Evolutionary conservation across 805 yeast genomes (phyloP), one percentile per base, ranked within the genome.

Genomic region (Hanseniaspora mollemarum): DNA sequence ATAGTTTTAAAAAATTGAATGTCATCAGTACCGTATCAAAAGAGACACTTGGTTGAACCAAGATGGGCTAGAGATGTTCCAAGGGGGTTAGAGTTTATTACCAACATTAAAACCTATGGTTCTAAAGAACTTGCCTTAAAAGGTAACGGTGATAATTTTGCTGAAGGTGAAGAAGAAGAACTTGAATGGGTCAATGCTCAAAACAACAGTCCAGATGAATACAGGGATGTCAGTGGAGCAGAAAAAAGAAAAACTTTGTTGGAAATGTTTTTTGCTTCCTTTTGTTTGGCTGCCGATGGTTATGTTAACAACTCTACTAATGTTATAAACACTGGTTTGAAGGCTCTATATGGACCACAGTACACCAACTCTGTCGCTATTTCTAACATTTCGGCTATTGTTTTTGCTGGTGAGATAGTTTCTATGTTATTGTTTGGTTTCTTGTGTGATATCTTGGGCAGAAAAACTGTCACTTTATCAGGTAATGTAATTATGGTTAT

Each of bases 361-460:
- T 81, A 82, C 60, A 63, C 77, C 4, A 57, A 72, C 6, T 83
- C 94, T 0, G 64, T 65, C 40, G 96, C 95, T 28, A 76, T 83
- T 51, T 73, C 80, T 54, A 87, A 87, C 60, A 84, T 90, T 45
- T 73, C 94, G 0, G 78, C 95, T 7, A 83, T 90, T 63, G 95
- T 88, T 0, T 88, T 88, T 61, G 96, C 76, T 6, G 97, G 97
- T 58, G 87, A 92, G 1, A 92, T 88, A 49, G 74, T 84, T 18
- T 96, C 96, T 42, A 88, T 81, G 71, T 71, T 88, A 43, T 48
- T 71, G 0, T 87, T 90, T 65, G 96, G 96, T 43, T 78, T 77
- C 59, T 66, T 85, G 40, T 76, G 95, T 24, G 96, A 88, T 68
- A 75, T 80, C 61, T 71, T 78, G 59, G 83, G 90, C 16, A 78